These are phyloP conservation scores for Nicotiana benthamiana DNA, from an alignment of 257 asterid species.

Conservation along the genomic window DNA sequence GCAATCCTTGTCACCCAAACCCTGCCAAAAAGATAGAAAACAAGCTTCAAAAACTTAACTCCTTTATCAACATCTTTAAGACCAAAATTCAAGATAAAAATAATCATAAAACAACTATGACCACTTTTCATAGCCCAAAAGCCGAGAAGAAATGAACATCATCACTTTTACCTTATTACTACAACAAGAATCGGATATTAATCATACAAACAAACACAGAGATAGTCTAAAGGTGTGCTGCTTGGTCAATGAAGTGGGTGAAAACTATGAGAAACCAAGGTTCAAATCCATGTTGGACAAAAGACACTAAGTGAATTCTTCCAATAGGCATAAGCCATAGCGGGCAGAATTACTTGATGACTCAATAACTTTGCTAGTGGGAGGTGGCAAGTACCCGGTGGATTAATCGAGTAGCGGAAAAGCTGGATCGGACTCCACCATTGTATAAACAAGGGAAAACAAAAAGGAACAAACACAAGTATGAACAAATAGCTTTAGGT, in stretches of 20 bases:
- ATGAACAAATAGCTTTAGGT: background rate
- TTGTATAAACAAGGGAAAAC: too few species aligned
- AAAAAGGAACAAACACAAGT: background rate
- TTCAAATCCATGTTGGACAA: too few species aligned
- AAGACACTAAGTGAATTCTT: too few species aligned
- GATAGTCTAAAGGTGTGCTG: too few species aligned
- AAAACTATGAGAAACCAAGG: too few species aligned
- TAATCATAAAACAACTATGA: background rate
- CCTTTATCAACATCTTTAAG: background rate
- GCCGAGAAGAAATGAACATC: background rate
- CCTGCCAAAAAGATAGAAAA: slow-evolving; percentile 36
- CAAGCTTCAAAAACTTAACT: background rate
- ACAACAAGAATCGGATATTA: background rate
- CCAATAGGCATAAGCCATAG: too few species aligned
- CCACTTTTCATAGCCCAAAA: background rate
- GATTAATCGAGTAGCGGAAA: too few species aligned
- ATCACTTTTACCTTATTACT: background rate
- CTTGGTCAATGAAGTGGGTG: too few species aligned
- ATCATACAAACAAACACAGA: background rate
- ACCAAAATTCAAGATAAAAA: background rate
- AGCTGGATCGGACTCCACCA: too few species aligned
- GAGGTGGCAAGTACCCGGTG: too few species aligned
- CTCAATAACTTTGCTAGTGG: too few species aligned
- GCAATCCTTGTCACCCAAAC: slow-evolving; percentile 48
- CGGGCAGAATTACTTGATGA: too few species aligned